Conservation (phyloP, 2,329 filamentous ascomycete species). For the Epichloe bromicola region DNA sequence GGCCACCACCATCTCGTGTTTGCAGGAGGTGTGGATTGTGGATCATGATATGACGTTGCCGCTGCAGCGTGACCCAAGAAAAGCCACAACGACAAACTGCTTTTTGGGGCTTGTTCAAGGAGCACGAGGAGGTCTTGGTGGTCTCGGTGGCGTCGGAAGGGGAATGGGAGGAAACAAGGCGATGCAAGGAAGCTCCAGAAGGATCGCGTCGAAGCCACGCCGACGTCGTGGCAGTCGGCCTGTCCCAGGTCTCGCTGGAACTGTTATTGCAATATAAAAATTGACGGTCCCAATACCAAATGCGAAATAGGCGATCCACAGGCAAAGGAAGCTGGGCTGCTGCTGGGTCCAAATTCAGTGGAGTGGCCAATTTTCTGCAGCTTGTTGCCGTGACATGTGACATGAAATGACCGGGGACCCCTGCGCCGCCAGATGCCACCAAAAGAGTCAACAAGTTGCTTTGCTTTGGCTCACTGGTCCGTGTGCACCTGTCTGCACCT, state of each 20-base stretch:
- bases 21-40: conserved; percentile 1
- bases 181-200: no score
- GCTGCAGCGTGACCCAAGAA: conserved; percentile 4
- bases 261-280: background rate
- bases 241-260: background rate
- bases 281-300: background rate
- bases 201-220: background rate
- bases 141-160: background rate
- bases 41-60: conserved; percentile 3
- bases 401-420: conserved; percentile 1
- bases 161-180: background rate
- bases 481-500: no score
- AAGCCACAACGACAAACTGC: background rate
- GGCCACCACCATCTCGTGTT: conserved; percentile 5
- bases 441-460: background rate
- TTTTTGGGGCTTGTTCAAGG: background rate
- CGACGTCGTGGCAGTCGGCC: no score
- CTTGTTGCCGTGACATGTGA: conserved; percentile 3
- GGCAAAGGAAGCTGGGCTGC: conserved; percentile 1
- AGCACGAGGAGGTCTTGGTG: background rate
- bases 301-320: conserved; percentile 4
- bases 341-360: conserved; percentile 2
- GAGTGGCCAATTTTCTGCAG: conserved; percentile 5
- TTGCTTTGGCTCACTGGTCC: no score
- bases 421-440: background rate